Evolutionary conservation across 495 filamentous ascomycete genomes (phyloP), one percentile per base, ranked within the genome.

Genomic region (Podospora sp.): DNA sequence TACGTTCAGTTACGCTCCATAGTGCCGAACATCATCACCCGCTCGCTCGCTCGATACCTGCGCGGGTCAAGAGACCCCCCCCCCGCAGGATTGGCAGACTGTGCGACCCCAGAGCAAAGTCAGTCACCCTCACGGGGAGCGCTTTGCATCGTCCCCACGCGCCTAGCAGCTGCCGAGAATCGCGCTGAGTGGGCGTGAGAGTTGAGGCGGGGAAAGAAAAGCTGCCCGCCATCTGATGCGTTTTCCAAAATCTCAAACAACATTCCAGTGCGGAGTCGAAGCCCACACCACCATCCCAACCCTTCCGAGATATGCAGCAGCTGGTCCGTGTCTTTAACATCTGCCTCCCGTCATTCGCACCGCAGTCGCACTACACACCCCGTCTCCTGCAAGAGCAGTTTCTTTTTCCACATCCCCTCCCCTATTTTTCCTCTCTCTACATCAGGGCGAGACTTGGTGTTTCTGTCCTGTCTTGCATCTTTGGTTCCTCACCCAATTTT

Each of bases 291-390:
- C 60, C 60, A 64, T 58, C 56, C 73, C 71, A 76, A 75, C 69
- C 74, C 40, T 71, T 56, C 58, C 65, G 55, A 73, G 72, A 71
- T 71, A 77, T 75, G 74, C 71, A 70, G 67, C 60, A 63, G 58
- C 62, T 65, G 74, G 71, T 75, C 72, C 67, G 70, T 75, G 69
- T 71, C 69, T 68, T 58, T 67, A 60, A 53, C 63, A 22, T 61
- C 51, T 68, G 51, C 62, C 60, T 62, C 60, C 68, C 52, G 60
- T 25, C 51, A 57, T 65, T 65, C 61, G 46, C 61, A 60, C 67
- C 60, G 27, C 59, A 58, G 24, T 65, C 67, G 25, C 60, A 51
- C 21, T 36, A 26, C 2, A 16, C 40, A 46, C 40, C 40, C 5
- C 2, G 11, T 59, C 7, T 66, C 68, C 53, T 53, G 60, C 25